Conservation (phyloP, 345 rosid species). For the Combretum micranthum region DNA sequence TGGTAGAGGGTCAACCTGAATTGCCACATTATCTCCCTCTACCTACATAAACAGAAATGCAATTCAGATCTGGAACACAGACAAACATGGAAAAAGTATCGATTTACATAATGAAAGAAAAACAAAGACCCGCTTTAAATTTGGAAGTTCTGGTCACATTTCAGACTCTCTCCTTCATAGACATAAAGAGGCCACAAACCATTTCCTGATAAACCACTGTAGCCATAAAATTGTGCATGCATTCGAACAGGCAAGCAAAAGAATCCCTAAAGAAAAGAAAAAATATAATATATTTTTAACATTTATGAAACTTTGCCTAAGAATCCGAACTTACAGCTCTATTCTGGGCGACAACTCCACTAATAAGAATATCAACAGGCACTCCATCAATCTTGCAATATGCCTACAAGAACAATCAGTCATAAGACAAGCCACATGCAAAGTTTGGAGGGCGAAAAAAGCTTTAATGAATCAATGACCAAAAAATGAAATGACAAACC, state of each 20-base stretch:
- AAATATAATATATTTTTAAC: not conserved
- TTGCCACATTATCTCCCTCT: constrained; percentile 68
- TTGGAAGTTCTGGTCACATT: too few species aligned
- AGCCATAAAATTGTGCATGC: too few species aligned
- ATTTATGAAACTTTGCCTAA: not conserved
- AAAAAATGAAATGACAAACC: constrained; percentile 35
- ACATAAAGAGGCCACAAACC: too few species aligned
- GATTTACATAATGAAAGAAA: too few species aligned
- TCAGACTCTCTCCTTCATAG: too few species aligned
- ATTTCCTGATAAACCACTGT: too few species aligned
- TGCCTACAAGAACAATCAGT: constrained; percentile 38
- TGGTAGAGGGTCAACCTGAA: constrained; percentile 57
- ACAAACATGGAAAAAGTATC: not conserved
- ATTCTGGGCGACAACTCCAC: constrained; percentile 63
- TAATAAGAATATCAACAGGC: constrained; percentile 64
- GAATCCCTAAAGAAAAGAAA: not conserved
- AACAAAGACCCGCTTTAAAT: not conserved
- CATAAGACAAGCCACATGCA: not conserved
- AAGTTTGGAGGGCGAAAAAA: too few species aligned
- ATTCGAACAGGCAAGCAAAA: too few species aligned
- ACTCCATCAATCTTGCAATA: constrained; percentile 95
- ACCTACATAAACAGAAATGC: constrained; percentile 35
- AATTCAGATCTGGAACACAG: not conserved
- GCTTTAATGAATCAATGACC: not conserved
- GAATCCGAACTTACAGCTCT: constrained; percentile 69